Base-by-base conservation (phyloP, 305 asterid species). In the Fraxinus paxiana region DNA sequence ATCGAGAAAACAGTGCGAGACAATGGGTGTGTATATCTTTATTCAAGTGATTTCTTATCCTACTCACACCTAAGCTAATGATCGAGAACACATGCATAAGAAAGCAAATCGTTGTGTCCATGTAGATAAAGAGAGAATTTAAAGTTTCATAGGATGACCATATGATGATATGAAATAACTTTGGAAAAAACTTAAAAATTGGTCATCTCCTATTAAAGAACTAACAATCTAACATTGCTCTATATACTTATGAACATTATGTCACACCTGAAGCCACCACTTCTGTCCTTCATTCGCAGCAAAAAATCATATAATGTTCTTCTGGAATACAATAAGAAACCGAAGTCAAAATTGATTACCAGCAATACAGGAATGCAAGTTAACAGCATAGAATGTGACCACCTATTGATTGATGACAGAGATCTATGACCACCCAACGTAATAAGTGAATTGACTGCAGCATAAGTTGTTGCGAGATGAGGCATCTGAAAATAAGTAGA, bases 391-490 rank as follows among this genome's bases (percentile, higher is more conserved):
- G 74, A 80, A 81, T 34, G 75, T 61, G 76, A 61, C 65, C 79
- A 94, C 99, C 98, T 92, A 82, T 92, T 85, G 76, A 94, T 92
- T 79, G 98, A 92, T 79, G 95, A 88, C 79, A 94, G 88, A 80
- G 99, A 87, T 86, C 79, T 87, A 63, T 86, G 81, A 79, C 97
- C 91, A 38, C 98, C 98, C 87, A 96, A 79, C 33, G 95, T 94
- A 63, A 94, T 54, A 22, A 96, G 96, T 75, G 98, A 75, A 87
- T 94, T 94, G 79, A 92, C 86, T 41, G 98, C 98, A 82, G 98
- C 98, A 79, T 94, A 96, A 78, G 98, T 96, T 82, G 99, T 96
- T 76, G 99, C 99, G 13, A 96, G 92, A 92, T 96, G 99, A 86
- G 99, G 99, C 97, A 96, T 83, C 99, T 96, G 90, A 85, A 37